These are phyloP conservation scores for Lactifluus echinatus DNA, from an alignment of 768 basidiomycete genomes.

Conservation along the genomic window DNA sequence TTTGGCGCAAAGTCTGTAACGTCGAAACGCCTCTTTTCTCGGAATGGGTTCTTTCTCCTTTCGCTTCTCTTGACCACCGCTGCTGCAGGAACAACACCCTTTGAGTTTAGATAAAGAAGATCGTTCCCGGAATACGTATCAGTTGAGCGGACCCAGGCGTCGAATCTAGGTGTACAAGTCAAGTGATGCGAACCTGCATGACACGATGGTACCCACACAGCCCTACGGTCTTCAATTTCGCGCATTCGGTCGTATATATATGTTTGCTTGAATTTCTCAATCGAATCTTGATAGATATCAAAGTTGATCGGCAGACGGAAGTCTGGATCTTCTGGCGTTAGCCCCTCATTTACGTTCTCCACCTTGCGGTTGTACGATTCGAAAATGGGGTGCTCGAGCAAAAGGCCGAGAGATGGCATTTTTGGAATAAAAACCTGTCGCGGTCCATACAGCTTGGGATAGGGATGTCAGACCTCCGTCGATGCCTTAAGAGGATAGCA, in stretches of 20 bases:
- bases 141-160: constrained; percentile 72
- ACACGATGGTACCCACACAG: constrained; percentile 48
- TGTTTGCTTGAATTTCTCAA: constrained; percentile 76
- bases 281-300: constrained; percentile 51
- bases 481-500: background rate
- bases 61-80: constrained; percentile 58
- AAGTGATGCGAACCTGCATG: background rate
- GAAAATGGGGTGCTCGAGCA: constrained; percentile 83
- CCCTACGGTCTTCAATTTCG: constrained; percentile 67
- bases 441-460: constrained; percentile 61
- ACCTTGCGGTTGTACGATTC: constrained; percentile 65
- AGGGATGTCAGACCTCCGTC: background rate
- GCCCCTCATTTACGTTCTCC: constrained; percentile 39
- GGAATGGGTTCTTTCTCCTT: constrained; percentile 52
- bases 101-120: constrained; percentile 66
- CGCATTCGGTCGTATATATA: constrained; percentile 86
- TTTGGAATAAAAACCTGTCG: constrained; percentile 80
- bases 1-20: constrained; percentile 34
- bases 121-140: constrained; percentile 74
- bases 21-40: constrained; percentile 61
- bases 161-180: constrained; percentile 44
- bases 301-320: constrained; percentile 71
- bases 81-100: constrained; percentile 64
- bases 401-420: constrained; percentile 88
- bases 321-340: constrained; percentile 45